These are phyloP conservation scores for Asclepias syriaca DNA, from an alignment of 257 asterid genomes.

Conservation along the genomic window DNA sequence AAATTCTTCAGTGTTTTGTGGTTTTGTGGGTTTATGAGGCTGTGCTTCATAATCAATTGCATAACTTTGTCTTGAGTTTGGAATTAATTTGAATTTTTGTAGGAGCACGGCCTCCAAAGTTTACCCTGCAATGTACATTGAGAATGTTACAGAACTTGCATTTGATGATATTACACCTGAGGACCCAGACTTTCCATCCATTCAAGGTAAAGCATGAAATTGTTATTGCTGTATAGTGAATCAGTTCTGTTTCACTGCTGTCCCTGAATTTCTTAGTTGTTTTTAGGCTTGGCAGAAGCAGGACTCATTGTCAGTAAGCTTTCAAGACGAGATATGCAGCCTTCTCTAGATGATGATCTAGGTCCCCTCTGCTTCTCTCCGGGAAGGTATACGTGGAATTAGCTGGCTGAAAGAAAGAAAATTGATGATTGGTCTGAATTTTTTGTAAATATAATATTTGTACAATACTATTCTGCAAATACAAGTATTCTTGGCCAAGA, in stretches of 20 bases:
- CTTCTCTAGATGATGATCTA: conserved; percentile 53
- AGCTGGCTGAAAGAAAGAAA: background rate
- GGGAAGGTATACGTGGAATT: conserved; percentile 51
- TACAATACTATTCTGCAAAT: background rate
- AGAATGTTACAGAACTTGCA: conserved; percentile 90
- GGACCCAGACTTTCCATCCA: conserved; percentile 90
- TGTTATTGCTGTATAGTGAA: background rate
- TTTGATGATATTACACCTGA: conserved; percentile 88
- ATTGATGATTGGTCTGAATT: background rate
- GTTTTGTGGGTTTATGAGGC: background rate
- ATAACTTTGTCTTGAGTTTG: conserved; percentile 4
- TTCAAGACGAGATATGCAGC: conserved; percentile 81
- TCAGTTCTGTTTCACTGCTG: conserved; percentile 3
- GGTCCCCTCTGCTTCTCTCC: conserved; percentile 73
- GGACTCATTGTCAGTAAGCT: conserved; percentile 98
- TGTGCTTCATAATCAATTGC: background rate
- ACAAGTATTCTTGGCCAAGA: background rate
- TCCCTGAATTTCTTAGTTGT: conserved; percentile 30
- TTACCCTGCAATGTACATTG: conserved; percentile 98
- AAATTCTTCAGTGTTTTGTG: conserved; percentile 12
- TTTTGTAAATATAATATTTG: background rate
- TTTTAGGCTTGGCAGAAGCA: conserved; percentile 97
- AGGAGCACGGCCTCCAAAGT: conserved; percentile 86
- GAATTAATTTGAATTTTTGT: conserved; percentile 20
- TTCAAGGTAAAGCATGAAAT: conserved; percentile 58